Base-by-base conservation (phyloP, 768 basidiomycete species). In the Lentinula lateritia region DNA sequence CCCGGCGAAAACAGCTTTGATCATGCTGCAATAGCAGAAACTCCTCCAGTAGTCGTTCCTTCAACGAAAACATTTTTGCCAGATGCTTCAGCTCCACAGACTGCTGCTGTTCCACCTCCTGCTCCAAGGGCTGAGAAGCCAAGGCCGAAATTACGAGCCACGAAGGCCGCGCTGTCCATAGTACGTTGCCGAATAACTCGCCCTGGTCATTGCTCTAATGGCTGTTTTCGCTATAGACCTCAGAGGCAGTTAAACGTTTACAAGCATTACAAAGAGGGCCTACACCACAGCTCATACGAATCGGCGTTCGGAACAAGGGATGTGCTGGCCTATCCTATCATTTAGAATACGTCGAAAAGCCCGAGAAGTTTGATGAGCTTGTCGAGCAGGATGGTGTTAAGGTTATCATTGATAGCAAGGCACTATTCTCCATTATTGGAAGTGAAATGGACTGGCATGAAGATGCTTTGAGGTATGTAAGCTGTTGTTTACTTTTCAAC, bases 371-470 rank as follows among this genome's bases (percentile, higher is more conserved):
- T 67, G 97, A 99, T 76, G 97, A 98, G 71, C 84, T 98, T 16
- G 95, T 98, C 20, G 87, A 93, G 72, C 97, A 98, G 75, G 95
- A 98, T 65, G 96, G 91, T 1, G 93, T 97, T 28, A 84, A 80
- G 65, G 96, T 99, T 50, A 78, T 98, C 64, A 94, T 98, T 71
- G 97, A 99, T 77, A 90, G 88, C 71, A 98, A 95, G 74, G 97
- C 97, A 28, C 75, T 99, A 65, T 98, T 99, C 72, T 94, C 92
- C 62, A 97, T 99, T 66, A 97, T 99, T 63, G 97, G 97, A 54
- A 96, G 93, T 73, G 92, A 92, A 80, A 99, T 99, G 97, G 94
- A 96, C 71, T 99, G 97, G 97, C 82, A 86, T 62, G 97, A 98
- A 76, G 94, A 96, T 72, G 74, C 86, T 36, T 76, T 99, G 46